Evolutionary conservation across 192 early-diverging fungal genomes (phyloP).

Genomic region (Mortierella antarctica): DNA sequence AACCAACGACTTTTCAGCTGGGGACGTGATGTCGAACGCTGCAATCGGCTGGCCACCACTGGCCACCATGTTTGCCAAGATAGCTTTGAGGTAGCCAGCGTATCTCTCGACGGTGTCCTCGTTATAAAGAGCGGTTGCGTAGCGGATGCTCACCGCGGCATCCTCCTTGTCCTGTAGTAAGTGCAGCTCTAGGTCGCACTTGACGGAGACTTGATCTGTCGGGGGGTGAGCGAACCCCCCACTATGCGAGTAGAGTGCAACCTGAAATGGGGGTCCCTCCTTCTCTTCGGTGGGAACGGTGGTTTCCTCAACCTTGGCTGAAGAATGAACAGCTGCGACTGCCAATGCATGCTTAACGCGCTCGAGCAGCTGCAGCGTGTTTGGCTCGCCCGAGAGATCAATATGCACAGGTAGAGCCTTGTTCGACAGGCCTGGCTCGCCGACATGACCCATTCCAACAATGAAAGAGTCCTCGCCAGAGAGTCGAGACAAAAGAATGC

Average conservation of each 20-base stretch:
- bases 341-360: background rate
- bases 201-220: no score
- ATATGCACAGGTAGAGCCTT: background rate
- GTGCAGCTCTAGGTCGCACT: no score
- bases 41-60: slow-evolving; percentile 3
- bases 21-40: slow-evolving; percentile 13
- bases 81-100: slow-evolving; percentile 9
- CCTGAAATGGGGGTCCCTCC: no score
- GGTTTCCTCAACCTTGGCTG: no score
- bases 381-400: background rate
- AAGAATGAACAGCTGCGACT: background rate
- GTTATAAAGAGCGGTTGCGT: slow-evolving; percentile 12
- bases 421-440: background rate
- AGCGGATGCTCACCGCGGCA: background rate
- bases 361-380: background rate
- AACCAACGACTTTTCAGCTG: slow-evolving; percentile 11
- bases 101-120: slow-evolving; percentile 13
- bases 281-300: no score
- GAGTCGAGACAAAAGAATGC: no score
- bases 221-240: no score
- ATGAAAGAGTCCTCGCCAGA: no score
- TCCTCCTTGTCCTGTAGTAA: no score
- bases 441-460: no score
- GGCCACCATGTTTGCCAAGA: slow-evolving; percentile 8
- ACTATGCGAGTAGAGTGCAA: no score